Percentiles rank a stretch among this genome's conserved stretches.
These are phyloP conservation scores for Miscanthus lutarioriparius DNA, from an alignment of 176 grass and related monocot genomes.

Conservation along the genomic window DNA sequence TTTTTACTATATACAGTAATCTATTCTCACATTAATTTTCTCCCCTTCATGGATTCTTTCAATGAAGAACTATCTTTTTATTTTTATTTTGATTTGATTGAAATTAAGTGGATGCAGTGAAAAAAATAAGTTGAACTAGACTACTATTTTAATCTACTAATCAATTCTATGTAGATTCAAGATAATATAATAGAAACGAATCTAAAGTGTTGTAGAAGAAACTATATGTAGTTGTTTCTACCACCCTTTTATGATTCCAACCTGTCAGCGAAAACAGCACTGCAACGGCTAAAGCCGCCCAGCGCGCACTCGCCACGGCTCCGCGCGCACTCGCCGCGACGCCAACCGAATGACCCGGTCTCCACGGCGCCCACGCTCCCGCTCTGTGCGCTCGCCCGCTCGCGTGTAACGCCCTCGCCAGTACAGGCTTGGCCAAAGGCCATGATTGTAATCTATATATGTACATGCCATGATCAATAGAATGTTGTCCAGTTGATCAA, in stretches of 20 bases:
- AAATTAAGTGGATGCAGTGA: neutral
- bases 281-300: too few relatives aligned
- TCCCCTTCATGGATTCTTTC: neutral
- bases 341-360: too few relatives aligned
- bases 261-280: too few relatives aligned
- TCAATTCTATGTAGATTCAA: neutral
- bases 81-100: neutral
- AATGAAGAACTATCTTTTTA: neutral
- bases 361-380: too few relatives aligned
- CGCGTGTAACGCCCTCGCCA: too few relatives aligned
- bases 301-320: too few relatives aligned
- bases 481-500: too few relatives aligned
- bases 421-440: too few relatives aligned
- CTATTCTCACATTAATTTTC: neutral
- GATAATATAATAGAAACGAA: neutral
- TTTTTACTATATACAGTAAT: neutral
- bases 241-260: neutral
- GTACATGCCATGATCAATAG: too few relatives aligned
- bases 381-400: too few relatives aligned
- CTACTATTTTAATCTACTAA: slow-evolving; percentile 5
- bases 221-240: neutral
- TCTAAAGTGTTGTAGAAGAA: neutral
- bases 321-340: too few relatives aligned
- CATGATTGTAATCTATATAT: too few relatives aligned
- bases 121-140: neutral